Conservation (phyloP, 257 asterid species). For the Nicotiana obtusifolia region DNA sequence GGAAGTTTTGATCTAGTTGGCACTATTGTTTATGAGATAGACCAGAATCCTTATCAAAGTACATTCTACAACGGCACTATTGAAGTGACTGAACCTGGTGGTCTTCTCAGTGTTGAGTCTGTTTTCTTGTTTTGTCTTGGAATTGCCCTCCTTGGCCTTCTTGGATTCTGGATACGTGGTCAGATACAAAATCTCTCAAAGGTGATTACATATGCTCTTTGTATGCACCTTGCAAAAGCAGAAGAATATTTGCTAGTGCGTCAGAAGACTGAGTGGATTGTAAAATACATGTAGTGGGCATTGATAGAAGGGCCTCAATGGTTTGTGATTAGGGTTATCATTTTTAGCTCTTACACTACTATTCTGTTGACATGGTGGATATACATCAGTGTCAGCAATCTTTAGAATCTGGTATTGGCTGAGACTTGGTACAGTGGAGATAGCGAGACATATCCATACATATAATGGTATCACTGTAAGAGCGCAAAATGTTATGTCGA, state of each 20-base stretch:
- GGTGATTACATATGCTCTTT: conserved; percentile 36
- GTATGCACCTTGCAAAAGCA: neutral
- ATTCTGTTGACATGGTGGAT: neutral
- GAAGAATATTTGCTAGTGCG: neutral
- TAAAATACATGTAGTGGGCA: neutral
- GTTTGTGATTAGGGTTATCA: neutral
- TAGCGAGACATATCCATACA: neutral
- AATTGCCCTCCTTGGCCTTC: conserved; percentile 57
- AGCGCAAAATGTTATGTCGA: neutral
- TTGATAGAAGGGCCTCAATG: neutral
- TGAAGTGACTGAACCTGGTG: conserved; percentile 85
- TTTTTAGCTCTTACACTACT: neutral
- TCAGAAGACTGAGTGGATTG: neutral
- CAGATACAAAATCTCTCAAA: conserved; percentile 69
- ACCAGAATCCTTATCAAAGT: conserved; percentile 68
- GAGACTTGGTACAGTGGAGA: neutral
- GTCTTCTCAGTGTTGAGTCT: conserved; percentile 83
- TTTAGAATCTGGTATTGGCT: neutral
- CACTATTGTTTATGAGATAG: conserved; percentile 79
- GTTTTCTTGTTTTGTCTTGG: conserved; percentile 87
- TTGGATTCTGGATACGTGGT: conserved; percentile 59
- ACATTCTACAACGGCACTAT: conserved; percentile 90
- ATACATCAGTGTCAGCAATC: neutral
- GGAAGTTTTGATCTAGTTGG: conserved; percentile 94
- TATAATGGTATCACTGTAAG: neutral